These are phyloP conservation scores for Dactylonectria macrodidyma DNA, from an alignment of 2,329 filamentous ascomycete genomes.

Conservation along the genomic window DNA sequence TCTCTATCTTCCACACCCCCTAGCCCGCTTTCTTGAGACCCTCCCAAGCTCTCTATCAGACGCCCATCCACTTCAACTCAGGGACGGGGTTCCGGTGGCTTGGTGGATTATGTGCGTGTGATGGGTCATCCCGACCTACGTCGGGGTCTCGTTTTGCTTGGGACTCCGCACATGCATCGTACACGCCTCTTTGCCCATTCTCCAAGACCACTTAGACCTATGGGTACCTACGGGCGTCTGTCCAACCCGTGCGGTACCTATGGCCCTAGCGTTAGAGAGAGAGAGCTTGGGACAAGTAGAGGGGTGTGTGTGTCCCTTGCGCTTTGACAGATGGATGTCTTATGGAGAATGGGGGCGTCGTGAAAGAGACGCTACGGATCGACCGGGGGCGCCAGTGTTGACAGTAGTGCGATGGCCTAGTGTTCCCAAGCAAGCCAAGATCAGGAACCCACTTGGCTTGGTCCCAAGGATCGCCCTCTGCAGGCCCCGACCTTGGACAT, in stretches of 20 bases:
- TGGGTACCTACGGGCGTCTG: too few relatives aligned
- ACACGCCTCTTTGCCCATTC: neutral
- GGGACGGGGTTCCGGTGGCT: too few relatives aligned
- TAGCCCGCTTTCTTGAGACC: neutral
- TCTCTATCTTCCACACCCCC: too few relatives aligned
- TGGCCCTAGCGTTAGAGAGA: neutral
- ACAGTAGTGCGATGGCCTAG: constrained; percentile 25
- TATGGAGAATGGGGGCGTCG: constrained; percentile 30
- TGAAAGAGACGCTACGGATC: constrained; percentile 39
- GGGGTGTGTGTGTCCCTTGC: constrained; percentile 13
- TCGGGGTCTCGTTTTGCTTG: neutral
- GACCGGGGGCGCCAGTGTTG: constrained; percentile 36
- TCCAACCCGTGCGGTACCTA: neutral
- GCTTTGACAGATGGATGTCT: constrained; percentile 30
- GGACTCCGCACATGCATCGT: neutral
- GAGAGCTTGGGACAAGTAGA: neutral
- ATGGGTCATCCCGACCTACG: constrained; percentile 16
- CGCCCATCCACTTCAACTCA: too few relatives aligned
- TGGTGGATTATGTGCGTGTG: neutral
- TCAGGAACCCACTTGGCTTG: constrained; percentile 30
- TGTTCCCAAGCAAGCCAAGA: constrained; percentile 19
- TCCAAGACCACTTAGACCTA: too few relatives aligned
- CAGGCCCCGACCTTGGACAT: constrained; percentile 15
- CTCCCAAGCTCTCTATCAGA: constrained; percentile 2
- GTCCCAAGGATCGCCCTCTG: constrained; percentile 33